Percentiles rank a stretch among this genome's conserved stretches.
phyloP scores from a whole-genome alignment of 2,329 filamentous ascomycete genomes.

The Rutstroemia sp. region DNA sequence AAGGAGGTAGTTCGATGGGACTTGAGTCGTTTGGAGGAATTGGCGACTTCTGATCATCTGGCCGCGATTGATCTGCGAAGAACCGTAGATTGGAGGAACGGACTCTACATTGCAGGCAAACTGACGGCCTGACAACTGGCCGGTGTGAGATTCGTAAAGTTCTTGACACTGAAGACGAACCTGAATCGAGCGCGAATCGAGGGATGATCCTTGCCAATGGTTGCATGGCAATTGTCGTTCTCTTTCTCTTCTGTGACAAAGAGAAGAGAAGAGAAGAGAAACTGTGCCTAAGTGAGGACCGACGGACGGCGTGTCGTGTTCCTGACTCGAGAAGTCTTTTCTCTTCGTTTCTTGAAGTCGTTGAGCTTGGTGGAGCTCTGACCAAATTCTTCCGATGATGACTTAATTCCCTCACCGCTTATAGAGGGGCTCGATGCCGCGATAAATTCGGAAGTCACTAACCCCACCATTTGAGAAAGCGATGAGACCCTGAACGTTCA shows the following conservation, averaged over 20 bases:
- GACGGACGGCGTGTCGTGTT: no score
- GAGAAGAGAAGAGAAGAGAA: background rate
- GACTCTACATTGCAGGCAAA: slow-evolving; percentile 35
- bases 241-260: background rate
- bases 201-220: slow-evolving; percentile 25
- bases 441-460: background rate
- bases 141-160: slow-evolving; percentile 16
- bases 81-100: slow-evolving; percentile 32
- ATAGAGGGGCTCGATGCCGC: background rate
- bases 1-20: background rate
- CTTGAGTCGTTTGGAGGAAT: background rate
- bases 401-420: background rate
- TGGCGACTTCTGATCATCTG: slow-evolving; percentile 22
- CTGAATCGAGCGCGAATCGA: slow-evolving; percentile 25
- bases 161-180: slow-evolving; percentile 16
- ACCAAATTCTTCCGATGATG: slow-evolving; percentile 2
- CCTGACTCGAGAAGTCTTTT: background rate
- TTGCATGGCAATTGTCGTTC: slow-evolving; percentile 23
- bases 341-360: slow-evolving; percentile 5
- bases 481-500: no score
- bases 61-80: slow-evolving; percentile 11
- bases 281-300: slow-evolving; percentile 1
- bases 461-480: background rate
- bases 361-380: slow-evolving; percentile 9
- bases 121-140: slow-evolving; percentile 26